A percentile compares a stretch with the other conserved stretches of the same genome.
Evolutionary conservation across 129 eudicot genomes (phyloP).

Genomic region (Flaveria linearis): DNA sequence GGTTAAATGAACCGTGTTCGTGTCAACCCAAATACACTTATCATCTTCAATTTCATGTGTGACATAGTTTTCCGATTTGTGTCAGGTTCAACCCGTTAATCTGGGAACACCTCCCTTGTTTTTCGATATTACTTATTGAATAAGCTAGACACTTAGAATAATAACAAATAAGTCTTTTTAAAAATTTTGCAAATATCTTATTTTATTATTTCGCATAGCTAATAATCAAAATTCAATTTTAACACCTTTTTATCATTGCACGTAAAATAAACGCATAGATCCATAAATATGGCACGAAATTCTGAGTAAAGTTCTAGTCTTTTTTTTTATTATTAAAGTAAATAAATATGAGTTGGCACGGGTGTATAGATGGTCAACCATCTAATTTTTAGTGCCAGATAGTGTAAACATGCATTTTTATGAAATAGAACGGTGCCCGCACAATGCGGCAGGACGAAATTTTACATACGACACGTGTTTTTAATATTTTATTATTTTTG

Average conservation of each 20-base stretch:
- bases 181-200: background rate
- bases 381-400: background rate
- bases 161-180: constrained; percentile 1
- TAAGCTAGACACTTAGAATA: background rate
- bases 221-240: background rate
- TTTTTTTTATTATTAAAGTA: background rate
- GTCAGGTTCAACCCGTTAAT: too few species aligned
- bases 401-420: background rate
- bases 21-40: too few species aligned
- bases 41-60: too few species aligned
- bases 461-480: too few species aligned
- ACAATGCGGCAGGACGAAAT: too few species aligned
- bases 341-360: background rate
- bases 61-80: too few species aligned
- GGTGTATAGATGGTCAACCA: constrained; percentile 24
- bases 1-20: too few species aligned
- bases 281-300: constrained; percentile 33
- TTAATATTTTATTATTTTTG: too few species aligned
- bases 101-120: too few species aligned
- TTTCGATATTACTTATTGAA: background rate
- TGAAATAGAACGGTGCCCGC: too few species aligned
- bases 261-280: constrained; percentile 37
- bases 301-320: constrained; percentile 4
- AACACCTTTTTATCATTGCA: constrained; percentile 29
- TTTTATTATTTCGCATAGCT: background rate